Evolutionary conservation across 176 grass and related monocot genomes (phyloP), one percentile per base, ranked within the genome.

Genomic region (Melocanna baccifera): DNA sequence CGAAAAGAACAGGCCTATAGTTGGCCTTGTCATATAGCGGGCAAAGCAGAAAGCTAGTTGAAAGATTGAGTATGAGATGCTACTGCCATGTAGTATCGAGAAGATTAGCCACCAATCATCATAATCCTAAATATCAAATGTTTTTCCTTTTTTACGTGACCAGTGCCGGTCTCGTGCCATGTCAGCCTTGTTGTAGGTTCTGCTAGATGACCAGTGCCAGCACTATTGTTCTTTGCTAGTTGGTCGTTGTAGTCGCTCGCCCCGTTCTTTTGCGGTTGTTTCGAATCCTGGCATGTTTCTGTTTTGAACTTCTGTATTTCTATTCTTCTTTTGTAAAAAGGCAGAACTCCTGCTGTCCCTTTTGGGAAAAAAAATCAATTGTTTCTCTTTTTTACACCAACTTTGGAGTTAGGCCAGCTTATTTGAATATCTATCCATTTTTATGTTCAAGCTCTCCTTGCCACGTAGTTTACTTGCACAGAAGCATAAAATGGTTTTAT

Each of bases 371-470:
- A 59, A 62, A 62, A 62, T 59, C n/a, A 25, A 12, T 25, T 6
- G 10, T 48, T 63, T 83, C 14, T 42, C 13, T 29, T 19, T 74
- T 74, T 28, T 64, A 74, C 42, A 50, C 28, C 39, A 46, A 41
- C 80, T n/a, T 62, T 53, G 32, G 56, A 63, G 39, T 64, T 71
- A 32, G 43, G 16, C n/a, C 36, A 36, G 62, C 73, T 71, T 29
- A 64, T 62, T 23, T 1, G 26, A 77, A 77, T 39, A 16, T 7
- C 1, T 82, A 63, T 64, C 34, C 2, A 2, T 53, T 83, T 73
- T 52, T 62, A 37, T 72, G 55, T 72, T 36, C 51, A 83, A 62
- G 40, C 55, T 66, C 78, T 37, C 9, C 43, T 82, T 73, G 56
- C 14, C 57, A 66, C 26, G 16, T 79, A 43, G 16, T 73, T 62